Conservation (phyloP, 495 filamentous ascomycete species). For the Parathielavia appendiculata region DNA sequence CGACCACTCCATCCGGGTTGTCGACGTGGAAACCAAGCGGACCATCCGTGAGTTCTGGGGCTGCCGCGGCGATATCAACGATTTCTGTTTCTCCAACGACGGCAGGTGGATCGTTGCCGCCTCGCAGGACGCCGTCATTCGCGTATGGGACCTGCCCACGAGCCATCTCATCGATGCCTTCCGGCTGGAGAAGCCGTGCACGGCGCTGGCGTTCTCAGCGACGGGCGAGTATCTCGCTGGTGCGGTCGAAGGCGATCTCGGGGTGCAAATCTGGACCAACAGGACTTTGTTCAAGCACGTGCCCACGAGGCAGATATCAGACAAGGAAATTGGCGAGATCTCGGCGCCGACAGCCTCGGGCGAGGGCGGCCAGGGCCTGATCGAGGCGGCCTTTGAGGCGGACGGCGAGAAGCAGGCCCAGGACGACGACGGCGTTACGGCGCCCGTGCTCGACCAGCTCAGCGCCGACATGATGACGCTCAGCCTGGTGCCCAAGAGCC, state of each 20-base stretch:
- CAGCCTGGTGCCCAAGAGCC: slow-evolving; percentile 77
- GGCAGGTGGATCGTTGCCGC: slow-evolving; percentile 91
- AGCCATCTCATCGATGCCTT: slow-evolving; percentile 91
- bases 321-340: slow-evolving; percentile 61
- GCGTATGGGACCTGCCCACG: slow-evolving; percentile 94
- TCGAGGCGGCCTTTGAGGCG: slow-evolving; percentile 64
- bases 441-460: slow-evolving; percentile 65
- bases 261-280: slow-evolving; percentile 92
- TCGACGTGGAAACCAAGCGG: slow-evolving; percentile 86
- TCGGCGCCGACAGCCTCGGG: slow-evolving; percentile 70
- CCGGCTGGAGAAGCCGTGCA: slow-evolving; percentile 67
- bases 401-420: slow-evolving; percentile 41
- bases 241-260: slow-evolving; percentile 75
- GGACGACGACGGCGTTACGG: slow-evolving; percentile 42
- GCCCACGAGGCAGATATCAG: slow-evolving; percentile 72
- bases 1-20: slow-evolving; percentile 78
- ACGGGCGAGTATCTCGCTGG: slow-evolving; percentile 93
- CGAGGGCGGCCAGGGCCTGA: slow-evolving; percentile 62
- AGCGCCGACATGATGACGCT: slow-evolving; percentile 76
- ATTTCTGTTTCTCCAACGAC: slow-evolving; percentile 88
- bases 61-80: slow-evolving; percentile 70
- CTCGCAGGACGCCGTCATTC: slow-evolving; percentile 72
- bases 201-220: slow-evolving; percentile 75
- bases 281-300: slow-evolving; percentile 82
- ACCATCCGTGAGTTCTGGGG: slow-evolving; percentile 92